A percentile compares a stretch with the other conserved stretches of the same genome.
phyloP scores from a whole-genome alignment of 176 grass and related monocot species.

The Carex scoparia region DNA sequence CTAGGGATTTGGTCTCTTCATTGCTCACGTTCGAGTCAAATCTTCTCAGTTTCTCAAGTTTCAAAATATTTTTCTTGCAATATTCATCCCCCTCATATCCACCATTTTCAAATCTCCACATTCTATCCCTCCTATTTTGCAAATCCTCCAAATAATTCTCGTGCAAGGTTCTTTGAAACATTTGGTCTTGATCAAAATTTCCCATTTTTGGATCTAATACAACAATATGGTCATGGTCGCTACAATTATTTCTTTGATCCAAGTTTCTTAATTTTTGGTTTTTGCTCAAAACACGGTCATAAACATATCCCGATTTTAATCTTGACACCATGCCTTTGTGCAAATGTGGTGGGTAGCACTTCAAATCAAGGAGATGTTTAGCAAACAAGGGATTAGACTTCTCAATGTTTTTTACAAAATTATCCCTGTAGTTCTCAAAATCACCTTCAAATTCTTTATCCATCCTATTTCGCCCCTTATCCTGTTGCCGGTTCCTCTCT shows the following conservation, averaged over 20 bases:
- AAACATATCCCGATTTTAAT: background rate
- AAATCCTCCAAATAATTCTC: slow-evolving; percentile 10
- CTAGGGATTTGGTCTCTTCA: slow-evolving; percentile 15
- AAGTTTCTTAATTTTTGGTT: slow-evolving; percentile 10
- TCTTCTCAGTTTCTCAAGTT: slow-evolving; percentile 13
- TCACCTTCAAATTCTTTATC: slow-evolving; percentile 10
- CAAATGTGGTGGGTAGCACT: slow-evolving; percentile 23
- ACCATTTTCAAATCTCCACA: background rate
- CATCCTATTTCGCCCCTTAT: background rate
- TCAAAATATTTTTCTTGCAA: slow-evolving; percentile 8
- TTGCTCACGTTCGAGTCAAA: background rate
- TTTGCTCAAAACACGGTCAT: background rate
- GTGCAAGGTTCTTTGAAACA: background rate
- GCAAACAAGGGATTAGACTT: slow-evolving; percentile 28
- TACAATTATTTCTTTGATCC: background rate
- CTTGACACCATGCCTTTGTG: slow-evolving; percentile 16
- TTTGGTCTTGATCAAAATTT: slow-evolving; percentile 2
- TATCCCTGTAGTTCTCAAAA: slow-evolving; percentile 6
- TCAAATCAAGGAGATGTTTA: slow-evolving; percentile 12
- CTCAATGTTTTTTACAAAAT: slow-evolving; percentile 10
- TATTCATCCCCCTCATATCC: background rate
- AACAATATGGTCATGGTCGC: slow-evolving; percentile 10
- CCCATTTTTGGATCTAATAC: slow-evolving; percentile 16
- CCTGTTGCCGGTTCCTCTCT: slow-evolving; percentile 3
- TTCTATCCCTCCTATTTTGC: slow-evolving; percentile 4